These are phyloP conservation scores for Tuber calosporum DNA, from an alignment of 495 filamentous ascomycete genomes.

Conservation along the genomic window DNA sequence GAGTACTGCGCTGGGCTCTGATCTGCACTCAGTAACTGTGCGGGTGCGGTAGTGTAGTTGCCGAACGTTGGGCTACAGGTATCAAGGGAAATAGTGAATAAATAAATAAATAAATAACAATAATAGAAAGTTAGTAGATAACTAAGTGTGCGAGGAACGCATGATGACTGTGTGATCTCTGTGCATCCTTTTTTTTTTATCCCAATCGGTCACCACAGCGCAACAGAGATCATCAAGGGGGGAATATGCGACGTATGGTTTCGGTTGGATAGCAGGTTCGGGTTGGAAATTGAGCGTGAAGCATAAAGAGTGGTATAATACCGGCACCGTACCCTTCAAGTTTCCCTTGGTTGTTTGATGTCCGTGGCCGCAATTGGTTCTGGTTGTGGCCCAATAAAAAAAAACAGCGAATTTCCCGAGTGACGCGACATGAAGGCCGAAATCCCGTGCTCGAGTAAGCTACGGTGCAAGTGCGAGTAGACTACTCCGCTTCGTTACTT, in stretches of 20 bases:
- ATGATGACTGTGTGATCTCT: neutral
- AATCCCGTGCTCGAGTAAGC: no score
- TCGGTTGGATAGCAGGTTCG: neutral
- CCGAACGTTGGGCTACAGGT: neutral
- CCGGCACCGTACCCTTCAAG: neutral
- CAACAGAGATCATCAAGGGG: neutral
- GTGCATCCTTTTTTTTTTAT: neutral
- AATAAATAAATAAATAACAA: neutral
- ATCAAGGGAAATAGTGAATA: neutral
- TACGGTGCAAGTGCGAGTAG: no score
- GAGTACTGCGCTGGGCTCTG: neutral
- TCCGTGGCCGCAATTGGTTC: neutral
- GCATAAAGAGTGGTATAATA: neutral
- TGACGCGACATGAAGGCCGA: neutral
- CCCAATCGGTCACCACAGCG: neutral
- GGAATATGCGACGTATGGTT: neutral
- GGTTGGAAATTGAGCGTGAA: neutral
- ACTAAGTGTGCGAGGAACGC: neutral
- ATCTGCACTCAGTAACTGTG: neutral
- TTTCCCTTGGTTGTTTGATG: neutral
- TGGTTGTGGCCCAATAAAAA: neutral
- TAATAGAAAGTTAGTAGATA: neutral
- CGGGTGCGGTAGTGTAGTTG: neutral
- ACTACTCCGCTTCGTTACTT: neutral
- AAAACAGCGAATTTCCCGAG: neutral